phyloP scores from a whole-genome alignment of 768 basidiomycete species.

The Mycena indigotica region DNA sequence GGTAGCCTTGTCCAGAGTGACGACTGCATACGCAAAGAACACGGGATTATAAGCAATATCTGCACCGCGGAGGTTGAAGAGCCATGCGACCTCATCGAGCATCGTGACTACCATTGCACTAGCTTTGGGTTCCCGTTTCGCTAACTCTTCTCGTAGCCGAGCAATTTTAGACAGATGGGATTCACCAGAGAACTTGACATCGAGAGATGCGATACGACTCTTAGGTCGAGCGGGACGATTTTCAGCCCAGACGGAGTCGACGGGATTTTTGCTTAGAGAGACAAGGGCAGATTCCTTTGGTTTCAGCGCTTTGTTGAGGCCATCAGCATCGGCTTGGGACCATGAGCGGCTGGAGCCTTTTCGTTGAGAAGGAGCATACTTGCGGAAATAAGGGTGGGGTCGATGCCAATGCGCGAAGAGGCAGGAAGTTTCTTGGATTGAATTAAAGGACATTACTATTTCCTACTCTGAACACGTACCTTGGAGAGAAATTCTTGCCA shows the following conservation, averaged over 20 bases:
- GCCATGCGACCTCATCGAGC: constrained; percentile 94
- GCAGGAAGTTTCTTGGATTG: constrained; percentile 56
- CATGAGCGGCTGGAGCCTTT: background rate
- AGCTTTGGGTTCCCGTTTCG: constrained; percentile 62
- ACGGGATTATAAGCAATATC: constrained; percentile 92
- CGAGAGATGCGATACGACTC: constrained; percentile 67
- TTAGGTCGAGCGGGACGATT: constrained; percentile 70
- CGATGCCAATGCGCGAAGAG: constrained; percentile 75
- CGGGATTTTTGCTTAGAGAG: constrained; percentile 67
- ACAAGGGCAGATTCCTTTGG: constrained; percentile 63
- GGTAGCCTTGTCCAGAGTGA: constrained; percentile 58
- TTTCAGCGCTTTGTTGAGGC: constrained; percentile 58
- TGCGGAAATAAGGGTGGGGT: constrained; percentile 73
- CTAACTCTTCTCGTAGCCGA: constrained; percentile 63
- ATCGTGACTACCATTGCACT: constrained; percentile 80
- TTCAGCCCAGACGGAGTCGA: constrained; percentile 75
- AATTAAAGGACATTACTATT: background rate
- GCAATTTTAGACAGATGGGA: constrained; percentile 67
- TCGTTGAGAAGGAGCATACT: constrained; percentile 38
- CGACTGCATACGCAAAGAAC: constrained; percentile 89
- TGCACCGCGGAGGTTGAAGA: constrained; percentile 88
- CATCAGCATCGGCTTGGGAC: constrained; percentile 61
- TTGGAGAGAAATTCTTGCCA: constrained; percentile 88
- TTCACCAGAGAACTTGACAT: constrained; percentile 76
- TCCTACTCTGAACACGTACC: constrained; percentile 36